Percentiles rank a stretch among this genome's conserved stretches.
phyloP scores from a whole-genome alignment of 2,329 filamentous ascomycete species.

The Neobulgaria alba region DNA sequence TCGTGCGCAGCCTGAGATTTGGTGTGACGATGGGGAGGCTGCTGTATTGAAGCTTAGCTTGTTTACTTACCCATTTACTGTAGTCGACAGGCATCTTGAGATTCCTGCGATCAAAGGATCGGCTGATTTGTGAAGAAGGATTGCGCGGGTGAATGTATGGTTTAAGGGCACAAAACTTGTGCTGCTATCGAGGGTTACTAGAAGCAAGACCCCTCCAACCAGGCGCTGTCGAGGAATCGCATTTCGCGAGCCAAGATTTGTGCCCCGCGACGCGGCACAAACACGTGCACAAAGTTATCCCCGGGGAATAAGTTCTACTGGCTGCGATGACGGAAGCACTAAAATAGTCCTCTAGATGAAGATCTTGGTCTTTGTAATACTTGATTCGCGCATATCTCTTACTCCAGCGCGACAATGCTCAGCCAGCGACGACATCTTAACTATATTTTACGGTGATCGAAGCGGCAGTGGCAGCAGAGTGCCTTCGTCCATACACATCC shows the following conservation, averaged over 20 bases:
- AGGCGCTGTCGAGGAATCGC: too few species aligned
- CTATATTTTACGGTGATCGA: constrained; percentile 23
- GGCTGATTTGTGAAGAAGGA: too few species aligned
- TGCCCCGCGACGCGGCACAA: constrained; percentile 7
- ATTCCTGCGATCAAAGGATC: background rate
- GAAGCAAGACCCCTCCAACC: constrained; percentile 5
- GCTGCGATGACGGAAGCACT: constrained; percentile 15
- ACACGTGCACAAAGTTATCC: constrained; percentile 6
- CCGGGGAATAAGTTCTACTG: background rate
- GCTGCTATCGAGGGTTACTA: constrained; percentile 20
- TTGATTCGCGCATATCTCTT: background rate
- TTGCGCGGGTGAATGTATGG: background rate
- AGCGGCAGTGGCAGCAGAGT: constrained; percentile 17
- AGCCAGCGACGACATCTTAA: constrained; percentile 13
- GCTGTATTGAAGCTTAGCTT: background rate
- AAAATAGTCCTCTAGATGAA: constrained; percentile 4
- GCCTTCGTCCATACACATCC: constrained; percentile 4
- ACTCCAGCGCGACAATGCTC: constrained; percentile 21
- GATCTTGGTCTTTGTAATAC: background rate
- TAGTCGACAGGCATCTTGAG: constrained; percentile 52
- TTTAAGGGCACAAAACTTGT: constrained; percentile 4
- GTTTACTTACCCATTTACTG: constrained; percentile 43
- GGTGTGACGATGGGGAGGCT: constrained; percentile 2
- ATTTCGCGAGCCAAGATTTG: too few species aligned
- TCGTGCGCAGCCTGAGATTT: constrained; percentile 24